phyloP scores from a whole-genome alignment of 441 rosid species.

The Geranium incanum region DNA sequence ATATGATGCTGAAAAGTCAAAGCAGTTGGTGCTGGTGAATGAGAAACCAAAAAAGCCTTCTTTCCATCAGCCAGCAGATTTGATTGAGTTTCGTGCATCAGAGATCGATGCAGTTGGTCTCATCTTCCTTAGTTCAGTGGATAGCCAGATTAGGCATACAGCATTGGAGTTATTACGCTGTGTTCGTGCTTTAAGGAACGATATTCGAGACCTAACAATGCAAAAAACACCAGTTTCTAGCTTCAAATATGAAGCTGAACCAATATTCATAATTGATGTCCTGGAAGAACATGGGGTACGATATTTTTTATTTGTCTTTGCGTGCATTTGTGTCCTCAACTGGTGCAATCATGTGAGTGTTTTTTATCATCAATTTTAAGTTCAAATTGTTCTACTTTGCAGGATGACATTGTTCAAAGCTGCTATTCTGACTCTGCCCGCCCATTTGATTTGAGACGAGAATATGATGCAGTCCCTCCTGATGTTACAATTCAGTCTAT shows the following conservation, averaged over 20 bases:
- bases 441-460: constrained; percentile 88
- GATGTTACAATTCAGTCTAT: constrained; percentile 94
- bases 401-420: constrained; percentile 99
- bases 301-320: not conserved
- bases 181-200: constrained; percentile 92
- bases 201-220: constrained; percentile 57
- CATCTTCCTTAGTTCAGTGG: constrained; percentile 89
- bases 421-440: constrained; percentile 96
- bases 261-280: constrained; percentile 87
- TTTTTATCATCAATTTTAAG: constrained; percentile 20
- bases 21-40: constrained; percentile 39
- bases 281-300: constrained; percentile 95
- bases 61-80: constrained; percentile 62
- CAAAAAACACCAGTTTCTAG: constrained; percentile 55
- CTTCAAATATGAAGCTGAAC: constrained; percentile 73
- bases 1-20: constrained; percentile 38
- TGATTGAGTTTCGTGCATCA: constrained; percentile 76
- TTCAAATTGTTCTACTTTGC: constrained; percentile 18
- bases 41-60: constrained; percentile 68
- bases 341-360: not conserved
- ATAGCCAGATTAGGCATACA: constrained; percentile 96
- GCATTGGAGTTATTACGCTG: constrained; percentile 93
- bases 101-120: constrained; percentile 99
- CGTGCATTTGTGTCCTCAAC: too few species aligned
- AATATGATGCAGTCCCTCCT: constrained; percentile 84